Evolutionary conservation across 768 basidiomycete species (phyloP).

Genomic region (Suillus subalutaceus): DNA sequence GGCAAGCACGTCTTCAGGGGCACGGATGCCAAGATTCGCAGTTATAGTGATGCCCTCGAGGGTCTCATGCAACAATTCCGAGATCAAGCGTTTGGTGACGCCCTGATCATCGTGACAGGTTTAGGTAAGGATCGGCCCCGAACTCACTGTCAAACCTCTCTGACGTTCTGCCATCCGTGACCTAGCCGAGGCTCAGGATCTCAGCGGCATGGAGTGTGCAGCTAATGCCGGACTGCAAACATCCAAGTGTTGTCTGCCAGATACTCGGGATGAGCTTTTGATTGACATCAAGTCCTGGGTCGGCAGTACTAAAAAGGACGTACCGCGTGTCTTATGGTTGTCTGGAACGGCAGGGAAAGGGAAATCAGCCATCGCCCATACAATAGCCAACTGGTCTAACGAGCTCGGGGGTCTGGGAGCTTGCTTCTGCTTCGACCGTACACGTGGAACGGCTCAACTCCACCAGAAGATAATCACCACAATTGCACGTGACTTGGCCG

Average conservation of each 20-base stretch:
- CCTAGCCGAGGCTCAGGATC: background rate
- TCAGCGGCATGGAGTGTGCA: constrained; percentile 4
- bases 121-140: too few species aligned
- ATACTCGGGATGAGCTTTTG: constrained; percentile 18
- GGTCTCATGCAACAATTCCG: constrained; percentile 10
- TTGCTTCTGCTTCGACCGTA: constrained; percentile 17
- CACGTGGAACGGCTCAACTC: background rate
- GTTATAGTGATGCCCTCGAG: constrained; percentile 4
- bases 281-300: constrained; percentile 21
- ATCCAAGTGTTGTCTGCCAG: constrained; percentile 15
- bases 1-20: constrained; percentile 3
- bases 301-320: background rate
- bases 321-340: constrained; percentile 16
- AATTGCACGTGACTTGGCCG: background rate
- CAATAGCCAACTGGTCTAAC: constrained; percentile 14
- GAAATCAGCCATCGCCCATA: constrained; percentile 24
- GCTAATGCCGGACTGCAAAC: background rate
- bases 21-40: background rate
- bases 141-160: too few species aligned
- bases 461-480: constrained; percentile 5
- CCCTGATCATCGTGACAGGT: too few species aligned
- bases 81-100: background rate
- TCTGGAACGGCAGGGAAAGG: constrained; percentile 19
- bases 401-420: constrained; percentile 17
- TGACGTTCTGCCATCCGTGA: background rate